Percentiles rank a stretch among this genome's conserved stretches.
These are phyloP conservation scores for Pseudogymnoascus pannorum DNA, from an alignment of 2,329 filamentous ascomycete genomes.

Conservation along the genomic window DNA sequence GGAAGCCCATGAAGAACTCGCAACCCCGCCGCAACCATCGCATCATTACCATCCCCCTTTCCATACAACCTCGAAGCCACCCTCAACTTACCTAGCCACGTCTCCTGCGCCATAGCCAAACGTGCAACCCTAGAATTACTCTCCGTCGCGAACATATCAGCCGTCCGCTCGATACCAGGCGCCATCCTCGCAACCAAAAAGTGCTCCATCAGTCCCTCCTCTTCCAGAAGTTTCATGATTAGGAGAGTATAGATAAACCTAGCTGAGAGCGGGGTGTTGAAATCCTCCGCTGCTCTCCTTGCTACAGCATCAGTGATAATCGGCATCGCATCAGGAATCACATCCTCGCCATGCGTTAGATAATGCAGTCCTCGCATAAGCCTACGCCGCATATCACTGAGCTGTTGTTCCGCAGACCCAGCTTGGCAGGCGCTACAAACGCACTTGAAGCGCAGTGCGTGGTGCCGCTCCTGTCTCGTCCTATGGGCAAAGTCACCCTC, in stretches of 20 bases:
- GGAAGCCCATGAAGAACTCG: background rate
- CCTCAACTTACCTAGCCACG: constrained; percentile 15
- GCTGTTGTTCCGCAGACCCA: background rate
- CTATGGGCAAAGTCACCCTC: background rate
- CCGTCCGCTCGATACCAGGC: constrained; percentile 7
- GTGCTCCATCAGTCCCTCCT: constrained; percentile 17
- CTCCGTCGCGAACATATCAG: constrained; percentile 13
- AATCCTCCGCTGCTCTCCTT: background rate
- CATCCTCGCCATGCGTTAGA: background rate
- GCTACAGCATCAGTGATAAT: background rate
- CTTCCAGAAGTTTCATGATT: constrained; percentile 3
- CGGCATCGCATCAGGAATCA: background rate
- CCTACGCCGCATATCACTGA: background rate
- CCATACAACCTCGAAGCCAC: constrained; percentile 17
- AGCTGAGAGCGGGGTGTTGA: background rate
- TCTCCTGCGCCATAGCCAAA: constrained; percentile 15
- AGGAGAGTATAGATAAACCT: background rate
- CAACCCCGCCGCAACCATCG: background rate
- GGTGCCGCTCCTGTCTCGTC: background rate
- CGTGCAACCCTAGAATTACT: constrained; percentile 15
- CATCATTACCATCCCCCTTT: constrained; percentile 7
- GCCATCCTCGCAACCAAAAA: background rate
- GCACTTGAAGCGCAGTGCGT: background rate
- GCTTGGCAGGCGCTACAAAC: background rate
- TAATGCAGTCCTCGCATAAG: background rate